Base-by-base conservation (phyloP, 2,329 filamentous ascomycete genomes). In the Xylaria sp. region DNA sequence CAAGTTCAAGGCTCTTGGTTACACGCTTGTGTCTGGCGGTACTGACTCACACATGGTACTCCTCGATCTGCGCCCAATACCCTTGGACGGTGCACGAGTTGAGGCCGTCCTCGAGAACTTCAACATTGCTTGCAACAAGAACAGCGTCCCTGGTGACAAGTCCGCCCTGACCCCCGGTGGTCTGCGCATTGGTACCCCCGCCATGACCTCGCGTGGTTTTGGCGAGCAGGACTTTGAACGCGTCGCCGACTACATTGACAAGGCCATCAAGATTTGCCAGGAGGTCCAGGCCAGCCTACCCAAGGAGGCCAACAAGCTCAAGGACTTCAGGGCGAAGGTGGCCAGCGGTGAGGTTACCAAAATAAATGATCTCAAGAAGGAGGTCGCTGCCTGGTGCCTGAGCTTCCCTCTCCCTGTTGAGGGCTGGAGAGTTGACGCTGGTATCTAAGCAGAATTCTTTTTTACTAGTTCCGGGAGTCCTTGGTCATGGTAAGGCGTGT, bases 81-180 rank as follows among this genome's bases (percentile, higher is more conserved):
- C 84, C 70, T 89, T 99, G 20, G 96, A 99, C 76, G 96, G 96
- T 76, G 96, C 96, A 65, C 93, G 96, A 81, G 92, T 98, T 47
- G 96, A 99, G 87, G 91, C 93, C 69, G 92, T 99, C 66, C 90
- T 99, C 22, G 96, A 99, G 86, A 92, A 96, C 81, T 96, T 97
- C 83, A 97, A 97, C 86, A 97, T 99, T 81, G 94, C 96, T 69
- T 97, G 94, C 89, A 99, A 99, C 90, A 99, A 99, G 90, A 99
- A 99, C 89, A 91, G 93, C 68, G 96, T 97, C 66, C 96, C 96
- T 45, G 96, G 96, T 71, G 96, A 99, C 87, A 97, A 97, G 87
- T 97, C 93, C 66, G 96, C 96, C 55, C 88, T 99, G 73, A 97
- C 93, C 71, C 96, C 96, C 61, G 93, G 90, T 77, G 96, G 96